These are phyloP conservation scores for Jaenimonas drosophilae DNA, from an alignment of 208 protist species.

Conservation along the genomic window DNA sequence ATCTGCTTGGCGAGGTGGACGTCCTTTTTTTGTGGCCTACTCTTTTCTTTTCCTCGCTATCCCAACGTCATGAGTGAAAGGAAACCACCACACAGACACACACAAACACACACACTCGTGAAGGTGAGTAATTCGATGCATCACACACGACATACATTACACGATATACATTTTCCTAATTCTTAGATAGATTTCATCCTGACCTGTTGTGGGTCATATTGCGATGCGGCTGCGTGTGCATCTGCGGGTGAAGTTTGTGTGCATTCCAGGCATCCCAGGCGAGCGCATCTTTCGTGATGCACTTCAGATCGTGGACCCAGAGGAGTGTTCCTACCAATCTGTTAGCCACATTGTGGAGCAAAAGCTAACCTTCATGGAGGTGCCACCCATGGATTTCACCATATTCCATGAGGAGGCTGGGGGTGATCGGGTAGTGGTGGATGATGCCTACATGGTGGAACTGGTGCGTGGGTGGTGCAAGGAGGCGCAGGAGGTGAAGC, in stretches of 20 bases:
- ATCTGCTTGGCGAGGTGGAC: too few relatives aligned
- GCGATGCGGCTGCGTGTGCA: slow-evolving; percentile 10
- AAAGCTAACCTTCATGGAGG: slow-evolving; percentile 75
- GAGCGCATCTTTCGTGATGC: slow-evolving; percentile 69
- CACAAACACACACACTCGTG: background rate
- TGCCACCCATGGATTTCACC: slow-evolving; percentile 31
- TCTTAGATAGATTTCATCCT: background rate
- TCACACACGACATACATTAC: background rate
- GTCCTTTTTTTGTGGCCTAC: too few relatives aligned
- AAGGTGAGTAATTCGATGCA: background rate
- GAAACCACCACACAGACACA: background rate
- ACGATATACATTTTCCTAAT: background rate
- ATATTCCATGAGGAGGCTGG: slow-evolving; percentile 43
- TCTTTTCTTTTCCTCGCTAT: too few relatives aligned
- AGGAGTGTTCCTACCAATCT: slow-evolving; percentile 44
- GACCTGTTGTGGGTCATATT: background rate
- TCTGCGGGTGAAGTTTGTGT: slow-evolving; percentile 48
- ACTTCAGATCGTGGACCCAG: slow-evolving; percentile 26
- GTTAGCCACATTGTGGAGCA: slow-evolving; percentile 51
- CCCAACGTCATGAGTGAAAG: background rate
- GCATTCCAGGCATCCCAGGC: slow-evolving; percentile 33
- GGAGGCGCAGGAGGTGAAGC: background rate
- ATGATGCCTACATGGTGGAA: slow-evolving; percentile 51
- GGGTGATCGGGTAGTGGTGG: slow-evolving; percentile 67
- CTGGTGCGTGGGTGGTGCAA: slow-evolving; percentile 27